Base-by-base conservation (phyloP, 2,329 filamentous ascomycete genomes). In the Colletotrichum aenigma region DNA sequence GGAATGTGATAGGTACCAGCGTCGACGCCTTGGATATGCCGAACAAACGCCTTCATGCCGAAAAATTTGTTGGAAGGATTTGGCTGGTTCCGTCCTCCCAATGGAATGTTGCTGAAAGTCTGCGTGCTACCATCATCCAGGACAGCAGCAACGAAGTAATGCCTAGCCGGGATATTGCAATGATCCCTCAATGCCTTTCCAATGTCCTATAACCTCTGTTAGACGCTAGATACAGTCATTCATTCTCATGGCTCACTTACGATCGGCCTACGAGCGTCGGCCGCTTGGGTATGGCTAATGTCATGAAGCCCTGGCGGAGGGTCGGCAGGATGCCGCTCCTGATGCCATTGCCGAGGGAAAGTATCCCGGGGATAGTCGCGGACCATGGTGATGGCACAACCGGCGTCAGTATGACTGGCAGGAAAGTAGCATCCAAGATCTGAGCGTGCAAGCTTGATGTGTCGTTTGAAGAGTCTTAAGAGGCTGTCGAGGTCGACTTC, bases 61-160 rank as follows among this genome's bases (percentile, higher is more conserved):
- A 91, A 90, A 74, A 91, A 89, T 26, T 85, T 84, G 4, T 82
- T 81, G 64, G 88, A 80, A 68, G 86, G 79, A 68, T 84, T 79
- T 74, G 86, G 83, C 73, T 85, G 77, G 71, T 86, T 79, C 24
- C 82, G 82, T 55, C 84, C 82, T 30, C 69, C 69, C 87, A 4
- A 87, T 87, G 4, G 86, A 84, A 85, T 88, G 34, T 75, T 75
- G 13, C 56, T 38, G 21, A 75, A 76, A 32, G 70, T 67, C 72
- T 85, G 84, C 3, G 85, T 79, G 18, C 85, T 84, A 24, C 88
- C 88, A 74, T 89, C 88, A 32, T 90, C 88, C 43, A 86, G 83
- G 55, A 90, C 82, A 3, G 86, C 87, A 13, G 87, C 89, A 38
- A 92, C 84, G 77, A 92, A 91, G 79, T 88, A 92, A 75, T 84